phyloP scores from a whole-genome alignment of 208 protist genomes.

The Trypanosoma conorhini region DNA sequence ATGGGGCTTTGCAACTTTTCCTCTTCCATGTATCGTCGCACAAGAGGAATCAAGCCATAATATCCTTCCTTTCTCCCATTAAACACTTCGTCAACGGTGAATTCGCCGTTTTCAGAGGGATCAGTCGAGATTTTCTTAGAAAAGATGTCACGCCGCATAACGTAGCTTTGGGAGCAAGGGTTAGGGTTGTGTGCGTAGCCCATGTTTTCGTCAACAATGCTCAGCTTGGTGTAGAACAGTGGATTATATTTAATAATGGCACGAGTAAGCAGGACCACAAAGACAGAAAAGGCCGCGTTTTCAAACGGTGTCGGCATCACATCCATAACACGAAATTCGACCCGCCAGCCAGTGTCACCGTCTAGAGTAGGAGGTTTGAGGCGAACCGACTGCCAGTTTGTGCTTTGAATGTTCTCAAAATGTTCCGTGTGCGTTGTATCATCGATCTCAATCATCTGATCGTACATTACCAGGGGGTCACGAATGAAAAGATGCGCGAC shows the following conservation, averaged over 20 bases:
- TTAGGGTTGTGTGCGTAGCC: constrained; percentile 90
- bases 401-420: constrained; percentile 99
- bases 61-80: constrained; percentile 92
- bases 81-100: constrained; percentile 96
- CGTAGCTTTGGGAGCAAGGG: constrained; percentile 91
- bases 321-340: constrained; percentile 98
- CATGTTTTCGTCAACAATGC: constrained; percentile 98
- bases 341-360: constrained; percentile 94
- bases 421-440: constrained; percentile 94
- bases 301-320: constrained; percentile 98
- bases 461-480: constrained; percentile 98
- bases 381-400: constrained; percentile 98
- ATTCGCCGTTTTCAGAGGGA: constrained; percentile 65
- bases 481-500: constrained; percentile 98
- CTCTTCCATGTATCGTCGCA: constrained; percentile 86
- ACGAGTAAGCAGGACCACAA: constrained; percentile 94
- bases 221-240: constrained; percentile 97
- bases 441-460: constrained; percentile 94
- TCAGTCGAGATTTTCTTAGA: constrained; percentile 35
- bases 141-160: constrained; percentile 95
- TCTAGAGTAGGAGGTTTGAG: constrained; percentile 93
- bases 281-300: constrained; percentile 98
- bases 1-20: constrained; percentile 54
- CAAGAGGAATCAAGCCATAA: constrained; percentile 93
- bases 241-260: constrained; percentile 96